These are phyloP conservation scores for Cladophialophora chaetospira DNA, from an alignment of 2,329 filamentous ascomycete genomes.

Conservation along the genomic window DNA sequence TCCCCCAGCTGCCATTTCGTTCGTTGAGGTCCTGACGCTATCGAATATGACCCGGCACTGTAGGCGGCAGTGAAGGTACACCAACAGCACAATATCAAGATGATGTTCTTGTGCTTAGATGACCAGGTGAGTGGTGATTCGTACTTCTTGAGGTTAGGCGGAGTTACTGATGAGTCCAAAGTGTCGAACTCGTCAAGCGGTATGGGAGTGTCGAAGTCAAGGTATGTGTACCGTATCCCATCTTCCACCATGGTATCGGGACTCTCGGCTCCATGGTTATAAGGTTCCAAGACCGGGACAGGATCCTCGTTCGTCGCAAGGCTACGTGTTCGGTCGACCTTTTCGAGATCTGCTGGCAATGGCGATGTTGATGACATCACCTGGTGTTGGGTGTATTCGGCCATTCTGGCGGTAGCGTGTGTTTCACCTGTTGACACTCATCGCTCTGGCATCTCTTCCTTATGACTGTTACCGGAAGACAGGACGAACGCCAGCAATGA, in stretches of 20 bases:
- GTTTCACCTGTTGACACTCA: neutral
- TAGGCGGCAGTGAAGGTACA: conserved; percentile 80
- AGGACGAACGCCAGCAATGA: conserved; percentile 1
- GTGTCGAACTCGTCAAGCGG: conserved; percentile 46
- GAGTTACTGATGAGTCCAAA: conserved; percentile 35
- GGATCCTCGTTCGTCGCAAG: conserved; percentile 20
- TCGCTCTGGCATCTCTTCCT: neutral
- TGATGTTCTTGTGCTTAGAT: conserved; percentile 65
- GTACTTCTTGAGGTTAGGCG: conserved; percentile 68
- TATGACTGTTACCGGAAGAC: neutral
- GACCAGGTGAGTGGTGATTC: conserved; percentile 75
- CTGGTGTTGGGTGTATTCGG: conserved; percentile 1
- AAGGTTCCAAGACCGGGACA: conserved; percentile 12
- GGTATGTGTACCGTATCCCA: conserved; percentile 58
- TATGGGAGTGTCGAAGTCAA: conserved; percentile 63
- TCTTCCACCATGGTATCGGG: conserved; percentile 9
- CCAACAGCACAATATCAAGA: conserved; percentile 72
- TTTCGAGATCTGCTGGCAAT: conserved; percentile 4
- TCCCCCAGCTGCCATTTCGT: conserved; percentile 65
- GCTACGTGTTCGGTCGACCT: conserved; percentile 14
- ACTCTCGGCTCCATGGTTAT: neutral
- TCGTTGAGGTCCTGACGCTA: conserved; percentile 66
- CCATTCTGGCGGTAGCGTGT: conserved; percentile 3
- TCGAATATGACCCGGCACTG: conserved; percentile 76
- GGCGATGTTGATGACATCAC: conserved; percentile 13